These are phyloP conservation scores for Puccinia horiana DNA, from an alignment of 1,284 basidiomycete genomes.

Conservation along the genomic window DNA sequence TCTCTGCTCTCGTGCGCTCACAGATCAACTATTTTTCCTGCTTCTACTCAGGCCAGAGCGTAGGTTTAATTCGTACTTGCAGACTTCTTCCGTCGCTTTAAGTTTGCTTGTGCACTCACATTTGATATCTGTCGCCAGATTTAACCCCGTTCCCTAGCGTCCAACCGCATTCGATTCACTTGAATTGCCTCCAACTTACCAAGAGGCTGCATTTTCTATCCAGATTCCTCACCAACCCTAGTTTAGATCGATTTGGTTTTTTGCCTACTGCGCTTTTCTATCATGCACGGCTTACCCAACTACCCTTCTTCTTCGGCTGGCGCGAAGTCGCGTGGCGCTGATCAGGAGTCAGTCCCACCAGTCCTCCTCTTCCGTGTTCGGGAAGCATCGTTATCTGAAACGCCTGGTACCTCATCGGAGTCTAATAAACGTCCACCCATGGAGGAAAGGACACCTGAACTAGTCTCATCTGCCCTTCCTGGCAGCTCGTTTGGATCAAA, in stretches of 20 bases:
- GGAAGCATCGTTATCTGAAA: constrained; percentile 30
- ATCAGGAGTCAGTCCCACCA: not conserved
- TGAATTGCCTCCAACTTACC: no score
- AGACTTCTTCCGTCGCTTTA: not conserved
- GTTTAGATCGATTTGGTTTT: no score
- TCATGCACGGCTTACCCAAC: not conserved
- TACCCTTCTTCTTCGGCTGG: not conserved
- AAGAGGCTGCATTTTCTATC: not conserved
- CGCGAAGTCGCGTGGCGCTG: not conserved
- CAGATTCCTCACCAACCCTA: no score
- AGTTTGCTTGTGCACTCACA: not conserved
- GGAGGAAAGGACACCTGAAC: not conserved
- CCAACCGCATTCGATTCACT: not conserved
- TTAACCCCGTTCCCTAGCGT: not conserved
- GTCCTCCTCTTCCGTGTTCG: constrained; percentile 22
- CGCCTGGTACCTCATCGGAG: not conserved
- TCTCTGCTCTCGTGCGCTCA: not conserved
- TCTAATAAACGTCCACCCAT: not conserved
- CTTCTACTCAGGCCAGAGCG: not conserved
- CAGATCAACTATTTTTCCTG: not conserved
- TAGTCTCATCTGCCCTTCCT: not conserved
- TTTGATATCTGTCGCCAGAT: not conserved
- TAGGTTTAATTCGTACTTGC: not conserved
- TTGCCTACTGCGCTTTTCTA: not conserved
- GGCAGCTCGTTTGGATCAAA: not conserved